A percentile compares a stretch with the other conserved stretches of the same genome.
phyloP scores from a whole-genome alignment of 2,329 filamentous ascomycete genomes.

The Lachnellula arida region DNA sequence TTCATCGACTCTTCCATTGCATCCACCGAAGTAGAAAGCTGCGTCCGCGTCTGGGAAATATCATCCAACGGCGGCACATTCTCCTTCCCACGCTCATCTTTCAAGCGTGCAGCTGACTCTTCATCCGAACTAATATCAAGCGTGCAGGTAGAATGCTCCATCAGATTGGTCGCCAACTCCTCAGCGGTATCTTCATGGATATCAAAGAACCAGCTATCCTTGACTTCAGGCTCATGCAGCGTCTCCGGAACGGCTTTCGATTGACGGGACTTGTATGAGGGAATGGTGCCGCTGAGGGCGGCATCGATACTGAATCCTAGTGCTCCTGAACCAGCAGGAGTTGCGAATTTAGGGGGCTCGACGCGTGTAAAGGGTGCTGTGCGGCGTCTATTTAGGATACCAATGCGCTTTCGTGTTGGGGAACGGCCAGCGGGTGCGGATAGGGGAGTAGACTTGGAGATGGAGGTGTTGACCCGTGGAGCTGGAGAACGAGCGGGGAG shows the following conservation, averaged over 20 bases:
- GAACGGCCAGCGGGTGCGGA: constrained; percentile 76
- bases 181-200: constrained; percentile 91
- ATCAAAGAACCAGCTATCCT: constrained; percentile 80
- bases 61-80: constrained; percentile 77
- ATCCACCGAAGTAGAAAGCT: constrained; percentile 16
- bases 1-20: constrained; percentile 24
- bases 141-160: constrained; percentile 83
- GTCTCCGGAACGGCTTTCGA: constrained; percentile 20
- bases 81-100: constrained; percentile 76
- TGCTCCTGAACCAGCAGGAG: constrained; percentile 39
- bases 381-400: constrained; percentile 64
- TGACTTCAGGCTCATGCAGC: constrained; percentile 45
- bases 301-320: constrained; percentile 78
- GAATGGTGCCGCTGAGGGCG: constrained; percentile 71
- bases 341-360: constrained; percentile 61
- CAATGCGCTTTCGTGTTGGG: constrained; percentile 67
- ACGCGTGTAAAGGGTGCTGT: constrained; percentile 63
- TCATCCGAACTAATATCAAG: constrained; percentile 91
- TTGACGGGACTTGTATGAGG: constrained; percentile 50
- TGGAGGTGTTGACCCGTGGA: constrained; percentile 41
- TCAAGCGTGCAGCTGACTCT: constrained; percentile 50
- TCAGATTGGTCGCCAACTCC: constrained; percentile 85
- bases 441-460: constrained; percentile 48
- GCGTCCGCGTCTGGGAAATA: constrained; percentile 49
- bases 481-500: constrained; percentile 51